Conservation (phyloP, 1,284 basidiomycete species). For the Pholiota adiposa region DNA sequence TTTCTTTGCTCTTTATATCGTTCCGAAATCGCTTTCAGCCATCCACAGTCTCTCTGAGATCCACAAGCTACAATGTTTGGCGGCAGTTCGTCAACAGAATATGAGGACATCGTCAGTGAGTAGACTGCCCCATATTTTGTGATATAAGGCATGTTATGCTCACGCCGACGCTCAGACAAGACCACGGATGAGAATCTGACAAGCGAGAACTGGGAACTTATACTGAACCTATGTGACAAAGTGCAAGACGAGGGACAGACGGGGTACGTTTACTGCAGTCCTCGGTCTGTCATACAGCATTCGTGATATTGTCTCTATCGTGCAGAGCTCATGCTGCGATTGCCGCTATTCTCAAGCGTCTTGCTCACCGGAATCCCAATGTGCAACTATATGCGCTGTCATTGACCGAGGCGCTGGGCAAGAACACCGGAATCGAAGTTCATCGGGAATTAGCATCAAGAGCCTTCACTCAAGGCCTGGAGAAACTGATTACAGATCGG, state of each 20-base stretch:
- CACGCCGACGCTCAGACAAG: constrained; percentile 59
- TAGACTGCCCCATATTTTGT: constrained; percentile 9
- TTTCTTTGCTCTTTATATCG: not conserved
- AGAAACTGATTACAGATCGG: constrained; percentile 87
- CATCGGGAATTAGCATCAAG: constrained; percentile 89
- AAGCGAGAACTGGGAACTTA: constrained; percentile 94
- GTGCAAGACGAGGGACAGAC: constrained; percentile 85
- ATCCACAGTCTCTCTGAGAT: not conserved
- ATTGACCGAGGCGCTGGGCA: constrained; percentile 85
- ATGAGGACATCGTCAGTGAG: constrained; percentile 94
- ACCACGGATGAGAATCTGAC: constrained; percentile 96
- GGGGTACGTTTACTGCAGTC: constrained; percentile 58
- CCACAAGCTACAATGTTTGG: constrained; percentile 61
- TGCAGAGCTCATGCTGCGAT: constrained; percentile 86
- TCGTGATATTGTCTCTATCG: not conserved
- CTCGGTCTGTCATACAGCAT: not conserved
- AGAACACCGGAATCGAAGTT: constrained; percentile 86
- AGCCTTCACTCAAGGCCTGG: constrained; percentile 89
- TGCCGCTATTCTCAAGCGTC: constrained; percentile 85
- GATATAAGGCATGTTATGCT: constrained; percentile 12
- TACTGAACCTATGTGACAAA: constrained; percentile 96
- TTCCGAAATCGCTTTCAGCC: not conserved
- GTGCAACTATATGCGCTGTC: constrained; percentile 96
- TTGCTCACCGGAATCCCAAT: constrained; percentile 94
- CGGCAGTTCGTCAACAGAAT: constrained; percentile 72